Base-by-base conservation (phyloP, 73 alveolate species). In the Blepharisma stoltei region DNA sequence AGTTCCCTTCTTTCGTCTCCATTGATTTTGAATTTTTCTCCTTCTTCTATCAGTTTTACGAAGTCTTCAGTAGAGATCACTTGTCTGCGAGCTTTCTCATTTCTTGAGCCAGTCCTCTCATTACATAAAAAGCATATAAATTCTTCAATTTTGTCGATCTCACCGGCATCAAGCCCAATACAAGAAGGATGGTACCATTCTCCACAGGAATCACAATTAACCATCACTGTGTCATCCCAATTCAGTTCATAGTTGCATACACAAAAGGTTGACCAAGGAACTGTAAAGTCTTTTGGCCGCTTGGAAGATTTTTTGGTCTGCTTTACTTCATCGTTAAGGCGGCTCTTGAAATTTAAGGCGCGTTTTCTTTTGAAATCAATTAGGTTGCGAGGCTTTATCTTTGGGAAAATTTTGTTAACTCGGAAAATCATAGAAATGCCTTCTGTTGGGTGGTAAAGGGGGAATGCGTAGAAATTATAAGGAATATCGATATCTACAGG, bases 131-230 rank as follows among this genome's bases (percentile, higher is more conserved):
- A 60, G 45, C 73, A 60, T 8, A 11, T 14, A 60, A 60, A 60
- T 7, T 75, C 79, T 20, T 80, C 87, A 70, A 80, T 80, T 80
- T 77, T 73, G 21, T 80, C 81, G 25, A 80, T 89, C 9, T 89
- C 97, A 50, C 23, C 73, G 5, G 73, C 90, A 49, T 86, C 73
- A 46, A 94, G 77, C 41, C 93, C 92, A 67, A 90, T 80, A 77
- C 99, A 94, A 60, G 87, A 77, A 23, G 97, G 95, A 77, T 94
- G 99, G 80, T 37, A 90, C 98, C 99, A 94, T 48, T 91, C 85
- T 53, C 81, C 81, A 77, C 99, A 94, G 69, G 67, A 80, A 55
- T 94, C 99, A 65, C 99, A 94, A 71, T 89, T 81, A 6, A 94
- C 88, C 83, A 88, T 89, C 70, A 90, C 78, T 48, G 85, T 86